phyloP scores from a whole-genome alignment of 768 basidiomycete genomes.

The Cystobasidium tubakii region DNA sequence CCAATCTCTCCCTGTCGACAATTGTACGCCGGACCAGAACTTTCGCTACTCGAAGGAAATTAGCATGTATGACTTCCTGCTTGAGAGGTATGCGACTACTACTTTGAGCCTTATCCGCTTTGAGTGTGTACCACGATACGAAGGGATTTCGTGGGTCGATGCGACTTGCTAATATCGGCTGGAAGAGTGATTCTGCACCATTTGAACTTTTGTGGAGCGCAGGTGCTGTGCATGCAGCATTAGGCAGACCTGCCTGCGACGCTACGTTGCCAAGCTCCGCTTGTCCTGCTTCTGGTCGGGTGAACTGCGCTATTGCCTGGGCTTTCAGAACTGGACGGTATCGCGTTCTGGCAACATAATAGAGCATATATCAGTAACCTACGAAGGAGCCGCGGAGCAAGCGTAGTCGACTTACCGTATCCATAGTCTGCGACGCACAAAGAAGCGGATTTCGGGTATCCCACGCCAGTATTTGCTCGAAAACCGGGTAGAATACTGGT shows the following conservation, averaged over 20 bases:
- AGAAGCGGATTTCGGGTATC: constrained; percentile 21
- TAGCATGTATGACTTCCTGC: constrained; percentile 14
- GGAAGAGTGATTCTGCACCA: too few species aligned
- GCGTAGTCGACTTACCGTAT: neutral
- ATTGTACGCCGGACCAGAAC: constrained; percentile 6
- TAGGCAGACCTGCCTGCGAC: neutral
- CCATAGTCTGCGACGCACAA: constrained; percentile 35
- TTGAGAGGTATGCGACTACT: neutral
- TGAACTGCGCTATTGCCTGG: neutral
- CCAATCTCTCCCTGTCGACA: constrained; percentile 33
- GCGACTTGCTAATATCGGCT: neutral
- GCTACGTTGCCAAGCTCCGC: neutral
- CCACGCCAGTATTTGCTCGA: constrained; percentile 17
- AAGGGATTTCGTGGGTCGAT: constrained; percentile 28
- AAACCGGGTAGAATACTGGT: constrained; percentile 32
- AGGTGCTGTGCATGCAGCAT: neutral
- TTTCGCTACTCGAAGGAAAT: constrained; percentile 22
- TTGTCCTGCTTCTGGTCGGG: neutral
- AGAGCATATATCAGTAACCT: neutral
- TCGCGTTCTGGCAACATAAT: neutral
- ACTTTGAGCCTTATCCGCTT: neutral
- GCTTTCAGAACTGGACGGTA: constrained; percentile 11
- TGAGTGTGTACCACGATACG: constrained; percentile 14
- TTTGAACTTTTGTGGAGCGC: neutral
- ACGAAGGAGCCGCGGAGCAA: too few species aligned